These are phyloP conservation scores for Backusella australiensis DNA, from an alignment of 192 early-diverging fungal genomes.

Conservation along the genomic window DNA sequence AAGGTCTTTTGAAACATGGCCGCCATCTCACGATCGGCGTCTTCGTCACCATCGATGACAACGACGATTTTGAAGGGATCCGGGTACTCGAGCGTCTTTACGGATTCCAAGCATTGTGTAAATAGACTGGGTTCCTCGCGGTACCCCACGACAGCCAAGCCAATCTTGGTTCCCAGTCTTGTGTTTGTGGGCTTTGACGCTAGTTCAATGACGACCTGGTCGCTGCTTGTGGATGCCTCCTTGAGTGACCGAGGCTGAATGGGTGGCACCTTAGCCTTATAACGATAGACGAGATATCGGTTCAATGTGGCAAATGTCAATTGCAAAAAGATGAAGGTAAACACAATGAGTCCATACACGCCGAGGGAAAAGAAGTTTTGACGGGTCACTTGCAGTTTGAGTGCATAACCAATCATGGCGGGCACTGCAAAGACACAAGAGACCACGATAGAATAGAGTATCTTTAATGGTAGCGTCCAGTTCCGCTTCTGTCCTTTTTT, in stretches of 20 bases:
- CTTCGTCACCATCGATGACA: constrained; percentile 37
- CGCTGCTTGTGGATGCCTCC: neutral
- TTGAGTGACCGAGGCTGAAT: neutral
- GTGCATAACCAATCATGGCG: constrained; percentile 31
- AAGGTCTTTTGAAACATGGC: constrained; percentile 29
- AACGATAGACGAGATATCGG: constrained; percentile 13
- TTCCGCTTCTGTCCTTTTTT: neutral
- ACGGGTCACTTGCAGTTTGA: constrained; percentile 18
- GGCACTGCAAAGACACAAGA: constrained; percentile 32
- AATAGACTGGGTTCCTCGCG: constrained; percentile 33
- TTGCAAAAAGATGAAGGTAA: constrained; percentile 28
- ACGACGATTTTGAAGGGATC: constrained; percentile 25
- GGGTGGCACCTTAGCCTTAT: neutral
- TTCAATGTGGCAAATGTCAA: constrained; percentile 39
- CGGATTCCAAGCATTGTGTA: constrained; percentile 33
- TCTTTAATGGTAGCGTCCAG: constrained; percentile 35
- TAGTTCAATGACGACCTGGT: neutral
- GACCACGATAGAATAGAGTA: constrained; percentile 33
- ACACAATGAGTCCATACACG: constrained; percentile 38
- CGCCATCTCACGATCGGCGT: constrained; percentile 36
- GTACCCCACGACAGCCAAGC: constrained; percentile 37
- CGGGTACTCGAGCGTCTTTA: constrained; percentile 30
- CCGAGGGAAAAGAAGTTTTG: constrained; percentile 27
- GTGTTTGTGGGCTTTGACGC: neutral
- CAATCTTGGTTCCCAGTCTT: constrained; percentile 20